Conservation (phyloP, 306 rosid species). For the Lagenaria siceraria region DNA sequence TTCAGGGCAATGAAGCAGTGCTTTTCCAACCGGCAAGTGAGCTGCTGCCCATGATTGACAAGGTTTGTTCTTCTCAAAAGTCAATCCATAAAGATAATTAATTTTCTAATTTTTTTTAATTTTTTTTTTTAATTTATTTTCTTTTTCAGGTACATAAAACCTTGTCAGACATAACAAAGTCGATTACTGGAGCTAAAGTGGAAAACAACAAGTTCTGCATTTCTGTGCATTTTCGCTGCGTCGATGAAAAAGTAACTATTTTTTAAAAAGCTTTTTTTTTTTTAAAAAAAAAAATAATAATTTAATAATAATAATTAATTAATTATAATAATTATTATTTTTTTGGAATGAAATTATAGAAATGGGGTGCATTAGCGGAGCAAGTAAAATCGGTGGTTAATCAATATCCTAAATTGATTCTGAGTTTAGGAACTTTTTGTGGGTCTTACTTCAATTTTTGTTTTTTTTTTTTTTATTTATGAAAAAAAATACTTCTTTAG, state of each 20-base stretch:
- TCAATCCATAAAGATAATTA: not conserved
- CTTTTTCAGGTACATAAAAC: slow-evolving; percentile 43
- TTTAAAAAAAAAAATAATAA: no score
- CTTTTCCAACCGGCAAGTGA: slow-evolving; percentile 76
- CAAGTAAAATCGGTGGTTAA: slow-evolving; percentile 57
- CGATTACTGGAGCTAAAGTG: slow-evolving; percentile 66
- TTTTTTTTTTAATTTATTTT: not conserved
- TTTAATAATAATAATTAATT: no score
- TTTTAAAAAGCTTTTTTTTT: not conserved
- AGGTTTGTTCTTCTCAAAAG: slow-evolving; percentile 32
- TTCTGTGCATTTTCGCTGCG: slow-evolving; percentile 93
- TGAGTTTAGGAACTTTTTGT: not conserved
- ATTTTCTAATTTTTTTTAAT: not conserved
- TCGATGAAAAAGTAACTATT: slow-evolving; percentile 70
- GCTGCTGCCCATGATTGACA: slow-evolving; percentile 68
- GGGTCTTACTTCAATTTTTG: no score
- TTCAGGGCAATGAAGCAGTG: slow-evolving; percentile 34
- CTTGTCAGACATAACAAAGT: slow-evolving; percentile 54
- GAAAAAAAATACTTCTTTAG: no score
- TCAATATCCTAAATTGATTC: slow-evolving; percentile 57
- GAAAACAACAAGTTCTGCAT: slow-evolving; percentile 85
- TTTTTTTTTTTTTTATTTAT: no score
- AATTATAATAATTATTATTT: not conserved
- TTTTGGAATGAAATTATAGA: slow-evolving; percentile 18
- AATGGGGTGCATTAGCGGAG: slow-evolving; percentile 66